Evolutionary conservation across 2,329 filamentous ascomycete genomes (phyloP), one percentile per base, ranked within the genome.

Genomic region (Lecanoromycetidae sp.): DNA sequence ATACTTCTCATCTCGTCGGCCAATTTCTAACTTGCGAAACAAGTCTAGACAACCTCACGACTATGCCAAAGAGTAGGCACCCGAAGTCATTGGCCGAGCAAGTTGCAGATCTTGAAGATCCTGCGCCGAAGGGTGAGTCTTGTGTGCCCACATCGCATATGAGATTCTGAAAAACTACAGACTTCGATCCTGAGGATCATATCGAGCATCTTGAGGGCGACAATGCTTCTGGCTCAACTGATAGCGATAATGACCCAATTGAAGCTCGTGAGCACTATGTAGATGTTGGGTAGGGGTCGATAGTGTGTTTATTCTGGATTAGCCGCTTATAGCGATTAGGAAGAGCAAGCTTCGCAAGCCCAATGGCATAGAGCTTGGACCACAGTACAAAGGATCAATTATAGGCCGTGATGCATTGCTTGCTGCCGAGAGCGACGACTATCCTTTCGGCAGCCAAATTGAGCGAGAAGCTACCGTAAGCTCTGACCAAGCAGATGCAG

Each of bases 221-320:
- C 47, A 74, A 75, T 46, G 76, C 75, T 38, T 70, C 68, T 35
- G 71, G 63, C 35, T 63, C 64, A 69, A 52, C 53, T 4, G 65
- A 63, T 19, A 66, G 66, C 48, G 63, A 56, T 33, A 63, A 72
- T 55, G 69, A 61, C 9, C 66, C 75, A 51, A 71, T 72, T 9
- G 87, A 83, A 7, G 50, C 48, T 17, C 83, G 88, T 26, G 90
- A 94, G 58, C 90, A 96, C 62, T 96, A 96, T 61, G 75, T 84
- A 35, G 66, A 74, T 44, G 85, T 94, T 26, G 83, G 81, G 72
- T 82, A 68, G 47, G 44, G n/a, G 22, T 35, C 4, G 19, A 35
- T 15, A 6, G 1, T 15, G 34, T 0, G 1, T 35, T 9, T 22
- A 26, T n/a, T n/a, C n/a, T n/a, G n/a, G n/a, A n/a, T n/a, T n/a